Percentiles rank a stretch among this genome's conserved stretches.
Conservation (phyloP, 768 basidiomycete species). For the Pleurotus giganteus region DNA sequence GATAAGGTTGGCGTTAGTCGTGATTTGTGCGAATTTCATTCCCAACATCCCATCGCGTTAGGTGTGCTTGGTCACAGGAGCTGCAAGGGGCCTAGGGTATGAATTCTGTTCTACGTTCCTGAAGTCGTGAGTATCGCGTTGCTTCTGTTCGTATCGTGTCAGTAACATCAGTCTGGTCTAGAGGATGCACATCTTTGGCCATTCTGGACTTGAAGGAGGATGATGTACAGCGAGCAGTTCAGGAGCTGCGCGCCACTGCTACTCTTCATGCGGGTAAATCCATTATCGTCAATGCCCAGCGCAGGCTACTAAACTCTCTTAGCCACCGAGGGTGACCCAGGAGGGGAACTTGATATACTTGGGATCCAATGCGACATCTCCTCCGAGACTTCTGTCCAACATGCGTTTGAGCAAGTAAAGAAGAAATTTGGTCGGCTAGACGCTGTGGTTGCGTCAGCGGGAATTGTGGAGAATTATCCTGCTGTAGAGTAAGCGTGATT, state of each 20-base stretch:
- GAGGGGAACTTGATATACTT: constrained; percentile 54
- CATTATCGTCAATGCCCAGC: constrained; percentile 1
- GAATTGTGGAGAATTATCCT: constrained; percentile 88
- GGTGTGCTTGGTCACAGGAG: constrained; percentile 93
- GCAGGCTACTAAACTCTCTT: constrained; percentile 15
- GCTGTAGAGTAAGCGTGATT: constrained; percentile 69
- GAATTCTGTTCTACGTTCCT: constrained; percentile 91
- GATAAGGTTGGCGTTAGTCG: constrained; percentile 51
- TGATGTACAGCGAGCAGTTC: constrained; percentile 66
- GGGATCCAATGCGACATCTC: constrained; percentile 89
- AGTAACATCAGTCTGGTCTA: constrained; percentile 26
- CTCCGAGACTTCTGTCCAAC: constrained; percentile 74
- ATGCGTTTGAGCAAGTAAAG: constrained; percentile 64
- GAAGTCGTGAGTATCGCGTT: constrained; percentile 53
- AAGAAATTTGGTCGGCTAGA: constrained; percentile 71
- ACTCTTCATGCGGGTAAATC: constrained; percentile 46
- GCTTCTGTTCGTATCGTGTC: not conserved
- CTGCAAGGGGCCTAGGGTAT: constrained; percentile 85
- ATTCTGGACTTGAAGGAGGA: constrained; percentile 78
- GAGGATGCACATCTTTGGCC: constrained; percentile 78
- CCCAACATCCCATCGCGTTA: constrained; percentile 25
- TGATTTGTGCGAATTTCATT: not conserved
- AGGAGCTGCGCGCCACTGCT: constrained; percentile 53
- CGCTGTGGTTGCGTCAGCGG: constrained; percentile 86
- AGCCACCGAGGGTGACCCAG: constrained; percentile 43